A percentile compares a stretch with the other conserved stretches of the same genome.
phyloP scores from a whole-genome alignment of 306 rosid species.

The Begonia fuchsioides region DNA sequence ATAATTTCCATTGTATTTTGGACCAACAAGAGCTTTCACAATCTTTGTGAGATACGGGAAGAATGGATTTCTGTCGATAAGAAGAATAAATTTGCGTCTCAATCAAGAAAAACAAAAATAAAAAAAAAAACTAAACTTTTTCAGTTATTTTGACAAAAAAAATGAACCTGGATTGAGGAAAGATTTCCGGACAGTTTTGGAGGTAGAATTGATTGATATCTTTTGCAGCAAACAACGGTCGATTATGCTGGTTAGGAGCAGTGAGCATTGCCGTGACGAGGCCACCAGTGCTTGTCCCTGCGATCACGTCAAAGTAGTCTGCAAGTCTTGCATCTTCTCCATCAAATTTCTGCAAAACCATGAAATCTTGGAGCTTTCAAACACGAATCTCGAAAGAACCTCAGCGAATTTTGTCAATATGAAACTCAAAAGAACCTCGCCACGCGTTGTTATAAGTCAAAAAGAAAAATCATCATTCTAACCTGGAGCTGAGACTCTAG shows the following conservation, averaged over 20 bases:
- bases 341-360: constrained; percentile 28
- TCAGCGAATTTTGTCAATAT: too few species aligned
- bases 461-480: neutral
- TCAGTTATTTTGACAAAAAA: neutral
- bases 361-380: neutral
- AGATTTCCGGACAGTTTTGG: constrained; percentile 34
- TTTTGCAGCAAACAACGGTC: constrained; percentile 41
- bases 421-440: too few species aligned
- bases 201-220: constrained; percentile 43
- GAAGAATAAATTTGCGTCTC: neutral
- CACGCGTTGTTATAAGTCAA: too few species aligned
- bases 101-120: neutral
- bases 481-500: constrained; percentile 57
- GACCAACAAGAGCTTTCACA: constrained; percentile 14
- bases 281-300: constrained; percentile 69
- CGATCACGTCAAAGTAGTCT: constrained; percentile 55
- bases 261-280: constrained; percentile 46
- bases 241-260: constrained; percentile 31
- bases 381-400: neutral
- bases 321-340: constrained; percentile 55
- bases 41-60: neutral
- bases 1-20: constrained; percentile 40
- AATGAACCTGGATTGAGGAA: constrained; percentile 26
- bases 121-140: too few species aligned
- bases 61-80: neutral